Base-by-base conservation (phyloP, 345 rosid species). In the Eucalyptus fibrosa region DNA sequence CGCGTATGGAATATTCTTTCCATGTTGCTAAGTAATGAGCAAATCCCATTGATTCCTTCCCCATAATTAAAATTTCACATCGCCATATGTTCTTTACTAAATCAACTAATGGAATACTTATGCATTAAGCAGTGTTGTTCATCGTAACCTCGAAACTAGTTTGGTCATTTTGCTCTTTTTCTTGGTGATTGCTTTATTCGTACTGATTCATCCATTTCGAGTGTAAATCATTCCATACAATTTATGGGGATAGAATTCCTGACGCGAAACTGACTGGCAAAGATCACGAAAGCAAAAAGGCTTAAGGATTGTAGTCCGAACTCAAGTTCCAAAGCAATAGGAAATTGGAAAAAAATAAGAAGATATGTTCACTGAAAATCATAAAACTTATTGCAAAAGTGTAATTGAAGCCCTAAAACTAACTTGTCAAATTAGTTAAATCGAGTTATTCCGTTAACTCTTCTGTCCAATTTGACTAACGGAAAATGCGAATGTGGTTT, bases 301-400 rank as follows among this genome's bases (percentile, higher is more conserved):
- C n/a, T 59, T 59, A 24, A 26, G 28, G 8, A 12, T 12, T 28
- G n/a, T 12, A 26, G n/a, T 60, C 0, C 0, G 7, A 28, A 60
- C 67, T 28, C 32, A 0, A 28, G 67, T 60, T 60, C 16, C 14
- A 60, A 11, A 6, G 7, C 30, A 12, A 60, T 60, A 28, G 0
- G 67, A 60, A 60, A 53, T 19, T 53, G 24, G n/a, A n/a, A n/a
- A 0, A 53, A 8, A 8, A 3, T 0, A 8, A 19, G 0, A 8
- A 53, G 9, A 53, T 8, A 53, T 7, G 2, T 53, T 3, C 1
- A 19, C 26, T 19, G 1, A 53, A 53, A 53, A 19, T 19, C 0
- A 0, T 8, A 53, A 19, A 53, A 19, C 1, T 53, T 53, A 53
- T 53, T 0, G 0, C 2, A 0, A 19, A 19, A 3, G 2, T 53